phyloP scores from a whole-genome alignment of 1,284 basidiomycete species.

The Marasmius fiardii region DNA sequence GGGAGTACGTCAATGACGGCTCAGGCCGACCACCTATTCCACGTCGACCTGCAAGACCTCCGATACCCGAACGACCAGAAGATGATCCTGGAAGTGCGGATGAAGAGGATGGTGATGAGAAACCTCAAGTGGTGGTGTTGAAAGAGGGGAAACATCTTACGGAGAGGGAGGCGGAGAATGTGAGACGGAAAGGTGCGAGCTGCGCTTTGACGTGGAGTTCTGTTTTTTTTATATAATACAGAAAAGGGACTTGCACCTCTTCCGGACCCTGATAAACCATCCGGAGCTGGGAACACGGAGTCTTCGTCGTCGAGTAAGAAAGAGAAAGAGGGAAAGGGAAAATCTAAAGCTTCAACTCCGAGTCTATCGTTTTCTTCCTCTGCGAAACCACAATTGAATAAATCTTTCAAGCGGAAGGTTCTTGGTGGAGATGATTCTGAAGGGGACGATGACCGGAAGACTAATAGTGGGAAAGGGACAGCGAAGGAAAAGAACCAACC shows the following conservation, averaged over 20 bases:
- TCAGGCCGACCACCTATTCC: slow-evolving; percentile 73
- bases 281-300: slow-evolving; percentile 8
- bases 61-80: slow-evolving; percentile 67
- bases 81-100: slow-evolving; percentile 72
- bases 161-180: slow-evolving; percentile 71
- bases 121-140: slow-evolving; percentile 82
- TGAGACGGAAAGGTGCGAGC: slow-evolving; percentile 75
- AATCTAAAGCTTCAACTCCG: slow-evolving; percentile 13
- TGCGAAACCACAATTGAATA: slow-evolving; percentile 17
- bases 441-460: slow-evolving; percentile 10
- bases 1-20: slow-evolving; percentile 35
- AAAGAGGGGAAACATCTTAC: slow-evolving; percentile 82
- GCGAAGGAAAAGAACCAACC: slow-evolving; percentile 13
- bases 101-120: slow-evolving; percentile 78
- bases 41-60: slow-evolving; percentile 45
- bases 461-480: slow-evolving; percentile 8
- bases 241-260: slow-evolving; percentile 46
- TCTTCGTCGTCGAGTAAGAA: slow-evolving; percentile 29
- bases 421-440: slow-evolving; percentile 16
- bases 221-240: slow-evolving; percentile 19
- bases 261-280: slow-evolving; percentile 20
- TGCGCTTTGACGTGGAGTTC: too few relatives aligned
- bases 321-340: slow-evolving; percentile 35
- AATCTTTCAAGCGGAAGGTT: slow-evolving; percentile 23
- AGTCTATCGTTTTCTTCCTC: slow-evolving; percentile 29